Percentiles rank a stretch among this genome's conserved stretches.
phyloP scores from a whole-genome alignment of 306 rosid species.

The Vicia sativa region DNA sequence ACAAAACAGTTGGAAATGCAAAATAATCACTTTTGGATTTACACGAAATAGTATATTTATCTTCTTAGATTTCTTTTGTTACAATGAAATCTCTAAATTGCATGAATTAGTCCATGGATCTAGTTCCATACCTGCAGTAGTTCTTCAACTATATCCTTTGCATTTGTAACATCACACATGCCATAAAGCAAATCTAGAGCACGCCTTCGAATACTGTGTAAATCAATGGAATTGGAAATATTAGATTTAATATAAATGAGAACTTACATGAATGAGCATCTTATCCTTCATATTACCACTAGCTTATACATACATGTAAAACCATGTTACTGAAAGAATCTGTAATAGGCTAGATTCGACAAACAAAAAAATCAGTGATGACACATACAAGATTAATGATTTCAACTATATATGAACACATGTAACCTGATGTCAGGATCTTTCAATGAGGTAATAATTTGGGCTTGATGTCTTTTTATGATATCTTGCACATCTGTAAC shows the following conservation, averaged over 20 bases:
- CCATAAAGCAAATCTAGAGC: constrained; percentile 99
- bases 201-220: constrained; percentile 91
- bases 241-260: constrained; percentile 14
- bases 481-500: constrained; percentile 99
- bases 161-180: constrained; percentile 99
- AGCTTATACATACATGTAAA: constrained; percentile 6
- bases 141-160: constrained; percentile 98
- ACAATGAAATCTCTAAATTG: constrained; percentile 26
- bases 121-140: constrained; percentile 74
- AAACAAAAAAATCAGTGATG: constrained; percentile 23
- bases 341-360: background rate
- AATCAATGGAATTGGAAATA: constrained; percentile 41
- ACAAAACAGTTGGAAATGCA: constrained; percentile 48
- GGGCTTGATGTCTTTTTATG: constrained; percentile 98
- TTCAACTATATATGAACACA: constrained; percentile 38
- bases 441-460: constrained; percentile 95
- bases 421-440: constrained; percentile 98
- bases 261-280: constrained; percentile 14
- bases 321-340: constrained; percentile 10
- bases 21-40: constrained; percentile 34
- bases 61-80: constrained; percentile 22
- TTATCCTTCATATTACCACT: constrained; percentile 11
- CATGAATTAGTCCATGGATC: constrained; percentile 21
- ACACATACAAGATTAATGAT: constrained; percentile 24
- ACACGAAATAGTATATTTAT: constrained; percentile 36